Conservation (phyloP, 2,329 filamentous ascomycete species). For the Dryadomyces sulphureus region DNA sequence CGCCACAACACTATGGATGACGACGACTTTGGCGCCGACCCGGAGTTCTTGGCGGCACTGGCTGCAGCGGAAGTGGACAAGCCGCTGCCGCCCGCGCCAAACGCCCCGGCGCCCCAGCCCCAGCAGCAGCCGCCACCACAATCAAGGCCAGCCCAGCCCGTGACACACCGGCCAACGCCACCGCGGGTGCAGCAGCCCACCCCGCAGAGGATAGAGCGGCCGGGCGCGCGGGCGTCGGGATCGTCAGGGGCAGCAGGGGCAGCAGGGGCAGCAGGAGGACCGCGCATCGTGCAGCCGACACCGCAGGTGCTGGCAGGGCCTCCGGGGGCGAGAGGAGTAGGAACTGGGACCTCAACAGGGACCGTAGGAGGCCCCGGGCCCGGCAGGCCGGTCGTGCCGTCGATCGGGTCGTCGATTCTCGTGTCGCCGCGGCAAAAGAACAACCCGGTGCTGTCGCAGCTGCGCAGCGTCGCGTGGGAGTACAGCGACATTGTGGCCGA, state of each 20-base stretch:
- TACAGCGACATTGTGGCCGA: constrained; percentile 95
- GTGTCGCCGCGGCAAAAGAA: constrained; percentile 89
- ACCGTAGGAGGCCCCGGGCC: neutral
- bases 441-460: constrained; percentile 75
- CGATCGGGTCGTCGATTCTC: constrained; percentile 61
- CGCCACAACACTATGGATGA: constrained; percentile 16
- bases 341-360: no score
- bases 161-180: constrained; percentile 25
- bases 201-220: constrained; percentile 39
- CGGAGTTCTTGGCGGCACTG: constrained; percentile 40
- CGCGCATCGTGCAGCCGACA: constrained; percentile 68
- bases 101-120: neutral
- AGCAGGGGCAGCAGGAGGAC: constrained; percentile 11
- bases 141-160: constrained; percentile 12
- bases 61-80: constrained; percentile 27
- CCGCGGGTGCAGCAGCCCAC: constrained; percentile 31
- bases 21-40: constrained; percentile 43
- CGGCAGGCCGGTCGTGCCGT: constrained; percentile 15
- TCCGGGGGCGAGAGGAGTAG: neutral
- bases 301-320: constrained; percentile 63
- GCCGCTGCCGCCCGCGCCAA: neutral
- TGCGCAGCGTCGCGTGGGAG: constrained; percentile 81
- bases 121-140: constrained; percentile 11
- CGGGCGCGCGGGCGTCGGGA: no score
- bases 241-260: neutral